A percentile compares a stretch with the other conserved stretches of the same genome.
Conservation (phyloP, 2,329 filamentous ascomycete species). For the Fusarium continuum region DNA sequence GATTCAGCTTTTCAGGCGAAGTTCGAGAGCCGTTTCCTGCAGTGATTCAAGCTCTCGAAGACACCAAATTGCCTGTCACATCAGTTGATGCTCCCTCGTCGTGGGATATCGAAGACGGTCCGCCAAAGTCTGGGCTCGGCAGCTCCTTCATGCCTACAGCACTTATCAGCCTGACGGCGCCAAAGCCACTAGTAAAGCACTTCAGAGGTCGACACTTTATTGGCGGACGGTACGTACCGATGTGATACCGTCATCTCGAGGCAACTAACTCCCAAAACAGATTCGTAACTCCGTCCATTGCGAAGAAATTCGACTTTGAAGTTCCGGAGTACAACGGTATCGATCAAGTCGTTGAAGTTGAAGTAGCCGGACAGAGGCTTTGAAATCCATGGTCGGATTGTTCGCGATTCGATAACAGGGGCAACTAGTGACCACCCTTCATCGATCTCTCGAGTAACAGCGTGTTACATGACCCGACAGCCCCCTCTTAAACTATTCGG, state of each 20-base stretch:
- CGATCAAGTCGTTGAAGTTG: conserved; percentile 88
- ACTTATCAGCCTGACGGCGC: conserved; percentile 89
- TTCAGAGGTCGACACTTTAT: conserved; percentile 92
- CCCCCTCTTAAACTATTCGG: conserved; percentile 66
- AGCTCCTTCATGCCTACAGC: conserved; percentile 81
- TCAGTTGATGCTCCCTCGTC: conserved; percentile 93
- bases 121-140: conserved; percentile 79
- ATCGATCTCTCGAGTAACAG: conserved; percentile 15
- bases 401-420: conserved; percentile 5
- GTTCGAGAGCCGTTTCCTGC: conserved; percentile 90
- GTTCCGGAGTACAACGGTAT: conserved; percentile 84
- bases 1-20: conserved; percentile 91
- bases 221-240: conserved; percentile 74
- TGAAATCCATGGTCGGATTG: conserved; percentile 46
- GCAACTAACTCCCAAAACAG: conserved; percentile 52
- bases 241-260: neutral
- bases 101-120: conserved; percentile 91
- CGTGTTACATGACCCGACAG: conserved; percentile 61
- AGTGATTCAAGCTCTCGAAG: conserved; percentile 80
- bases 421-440: conserved; percentile 4
- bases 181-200: conserved; percentile 86
- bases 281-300: conserved; percentile 81
- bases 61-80: conserved; percentile 78
- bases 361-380: conserved; percentile 60
- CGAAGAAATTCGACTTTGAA: conserved; percentile 86